These are phyloP conservation scores for Talaromyces sp. DNA, from an alignment of 2,329 filamentous ascomycete genomes.

Conservation along the genomic window DNA sequence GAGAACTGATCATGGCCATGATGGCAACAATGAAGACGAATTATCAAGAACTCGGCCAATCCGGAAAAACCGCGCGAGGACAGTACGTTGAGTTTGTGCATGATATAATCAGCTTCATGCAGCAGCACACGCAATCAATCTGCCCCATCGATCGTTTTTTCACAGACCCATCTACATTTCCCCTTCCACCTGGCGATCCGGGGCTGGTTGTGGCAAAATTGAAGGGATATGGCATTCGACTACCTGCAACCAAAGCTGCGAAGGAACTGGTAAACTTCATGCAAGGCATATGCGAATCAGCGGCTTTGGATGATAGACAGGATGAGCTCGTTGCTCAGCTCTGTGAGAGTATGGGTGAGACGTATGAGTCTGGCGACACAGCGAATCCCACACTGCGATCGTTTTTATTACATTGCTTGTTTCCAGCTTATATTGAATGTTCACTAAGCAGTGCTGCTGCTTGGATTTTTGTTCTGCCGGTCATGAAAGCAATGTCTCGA, in stretches of 20 bases:
- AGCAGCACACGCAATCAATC: conserved; percentile 58
- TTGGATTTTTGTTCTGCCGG: conserved; percentile 53
- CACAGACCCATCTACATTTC: conserved; percentile 58
- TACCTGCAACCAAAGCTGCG: conserved; percentile 47
- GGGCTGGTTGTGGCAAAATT: conserved; percentile 61
- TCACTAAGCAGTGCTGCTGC: conserved; percentile 45
- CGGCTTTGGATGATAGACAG: conserved; percentile 57
- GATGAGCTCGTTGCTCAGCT: conserved; percentile 55
- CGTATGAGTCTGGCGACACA: conserved; percentile 40
- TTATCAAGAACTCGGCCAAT: conserved; percentile 52
- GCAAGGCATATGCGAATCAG: conserved; percentile 57
- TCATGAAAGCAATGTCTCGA: conserved; percentile 47
- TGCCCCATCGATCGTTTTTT: conserved; percentile 58
- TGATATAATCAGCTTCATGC: conserved; percentile 55
- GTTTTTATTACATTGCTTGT: conserved; percentile 52
- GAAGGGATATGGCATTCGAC: conserved; percentile 56
- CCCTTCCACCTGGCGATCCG: conserved; percentile 58
- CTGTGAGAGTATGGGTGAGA: conserved; percentile 46
- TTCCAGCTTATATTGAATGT: conserved; percentile 55
- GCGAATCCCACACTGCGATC: conserved; percentile 47
- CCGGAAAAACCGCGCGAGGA: conserved; percentile 39
- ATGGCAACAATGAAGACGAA: conserved; percentile 62
- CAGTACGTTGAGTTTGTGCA: conserved; percentile 62
- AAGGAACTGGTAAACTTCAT: conserved; percentile 58
- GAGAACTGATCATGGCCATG: conserved; percentile 51